A percentile compares a stretch with the other conserved stretches of the same genome.
These are phyloP conservation scores for Populus trichocarpa DNA, from an alignment of 441 rosid species.

Conservation along the genomic window DNA sequence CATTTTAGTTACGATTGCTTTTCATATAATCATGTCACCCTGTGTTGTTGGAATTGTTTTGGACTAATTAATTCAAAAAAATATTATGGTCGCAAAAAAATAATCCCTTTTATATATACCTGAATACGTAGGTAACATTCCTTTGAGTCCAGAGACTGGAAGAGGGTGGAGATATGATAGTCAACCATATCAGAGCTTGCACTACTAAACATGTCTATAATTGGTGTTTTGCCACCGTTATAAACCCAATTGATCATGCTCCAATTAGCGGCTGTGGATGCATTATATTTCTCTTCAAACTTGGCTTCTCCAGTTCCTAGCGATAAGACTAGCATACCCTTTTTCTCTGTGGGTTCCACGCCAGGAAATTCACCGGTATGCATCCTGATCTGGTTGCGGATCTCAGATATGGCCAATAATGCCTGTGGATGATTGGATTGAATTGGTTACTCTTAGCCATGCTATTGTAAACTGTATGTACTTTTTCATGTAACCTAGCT, in stretches of 20 bases:
- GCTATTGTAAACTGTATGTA: background rate
- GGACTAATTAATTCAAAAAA: background rate
- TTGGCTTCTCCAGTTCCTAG: slow-evolving; percentile 33
- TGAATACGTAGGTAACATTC: slow-evolving; percentile 26
- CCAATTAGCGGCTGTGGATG: slow-evolving; percentile 24
- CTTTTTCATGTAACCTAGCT: no score
- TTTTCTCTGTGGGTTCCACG: slow-evolving; percentile 12
- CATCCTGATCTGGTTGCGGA: slow-evolving; percentile 16
- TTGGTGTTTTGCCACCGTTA: slow-evolving; percentile 13
- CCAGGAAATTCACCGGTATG: background rate
- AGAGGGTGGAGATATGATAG: slow-evolving; percentile 21
- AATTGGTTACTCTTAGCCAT: background rate
- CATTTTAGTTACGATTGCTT: no score
- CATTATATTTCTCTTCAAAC: slow-evolving; percentile 25
- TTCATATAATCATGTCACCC: background rate
- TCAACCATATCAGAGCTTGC: slow-evolving; percentile 29
- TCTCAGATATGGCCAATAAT: slow-evolving; percentile 23
- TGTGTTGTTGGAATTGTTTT: background rate
- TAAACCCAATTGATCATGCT: slow-evolving; percentile 20
- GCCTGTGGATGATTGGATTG: slow-evolving; percentile 21
- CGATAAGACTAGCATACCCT: slow-evolving; percentile 28
- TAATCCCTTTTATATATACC: slow-evolving; percentile 2
- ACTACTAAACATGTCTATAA: slow-evolving; percentile 18
- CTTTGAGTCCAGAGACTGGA: background rate
- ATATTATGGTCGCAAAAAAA: no score